Base-by-base conservation (phyloP, 208 protist genomes). In the Crithidia thermophila region DNA sequence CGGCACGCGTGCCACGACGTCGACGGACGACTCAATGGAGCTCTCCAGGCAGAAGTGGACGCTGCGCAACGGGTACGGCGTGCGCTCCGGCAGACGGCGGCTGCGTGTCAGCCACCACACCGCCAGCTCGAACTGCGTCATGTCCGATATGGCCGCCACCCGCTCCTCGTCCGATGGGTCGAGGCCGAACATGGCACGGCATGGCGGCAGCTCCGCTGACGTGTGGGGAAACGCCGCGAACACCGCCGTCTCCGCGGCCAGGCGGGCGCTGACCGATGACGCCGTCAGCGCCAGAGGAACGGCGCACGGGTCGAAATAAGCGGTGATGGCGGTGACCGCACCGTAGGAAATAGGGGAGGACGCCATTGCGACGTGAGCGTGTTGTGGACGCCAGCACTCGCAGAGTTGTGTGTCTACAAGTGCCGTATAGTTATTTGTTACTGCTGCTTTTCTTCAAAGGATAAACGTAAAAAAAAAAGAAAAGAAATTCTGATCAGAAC, bases 41-140 rank as follows among this genome's bases (percentile, higher is more conserved):
- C 33, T 57, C 9, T 58, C 47, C 0, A 75, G 43, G n/a, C 68
- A 53, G 52, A 75, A 75, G 52, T 63, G 47, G 18, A 75, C 59
- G 28, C 60, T 67, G 42, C 60, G 42, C 10, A 75, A 52, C n/a
- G 68, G 60, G 25, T 51, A 75, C 4, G 68, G 68, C 6, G 37
- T 30, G 9, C 18, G 13, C 14, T 55, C 33, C 31, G 4, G 13
- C 13, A 3, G 0, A 31, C 58, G 42, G 42, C 60, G 49, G 23
- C 39, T 18, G 10, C 68, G 68, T 33, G 55, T 56, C 42, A 75
- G 52, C 68, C 68, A 75, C 68, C 68, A 75, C 50, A 60, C 68
- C 2, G 51, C 40, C 30, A 36, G 39, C 42, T 62, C 55, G 11
- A 75, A 25, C 8, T 62, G 50, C 27, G 16, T 18, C 25, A 60